phyloP scores from a whole-genome alignment of 257 asterid species.

The Plantago ovata region DNA sequence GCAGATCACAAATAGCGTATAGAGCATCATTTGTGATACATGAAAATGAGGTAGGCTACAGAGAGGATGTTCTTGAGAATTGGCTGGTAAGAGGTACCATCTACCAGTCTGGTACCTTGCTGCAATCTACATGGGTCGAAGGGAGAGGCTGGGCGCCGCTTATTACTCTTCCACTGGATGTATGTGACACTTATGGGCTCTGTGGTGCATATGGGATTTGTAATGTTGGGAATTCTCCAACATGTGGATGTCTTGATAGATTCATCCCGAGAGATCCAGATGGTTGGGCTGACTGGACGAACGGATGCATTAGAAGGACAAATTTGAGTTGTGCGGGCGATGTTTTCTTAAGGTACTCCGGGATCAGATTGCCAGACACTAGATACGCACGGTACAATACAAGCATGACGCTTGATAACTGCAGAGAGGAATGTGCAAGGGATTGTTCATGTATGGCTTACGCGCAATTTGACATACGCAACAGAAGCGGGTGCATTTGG shows the following conservation, averaged over 20 bases:
- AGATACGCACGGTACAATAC: conserved; percentile 7
- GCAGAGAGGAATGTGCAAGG: conserved; percentile 14
- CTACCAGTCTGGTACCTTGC: conserved; percentile 11
- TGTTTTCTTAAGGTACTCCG: conserved; percentile 13
- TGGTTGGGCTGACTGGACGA: conserved; percentile 19
- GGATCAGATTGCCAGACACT: conserved; percentile 19
- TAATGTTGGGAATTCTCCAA: neutral
- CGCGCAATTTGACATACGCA: neutral
- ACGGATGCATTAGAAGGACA: conserved; percentile 19
- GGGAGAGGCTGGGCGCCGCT: conserved; percentile 15
- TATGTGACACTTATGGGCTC: conserved; percentile 17
- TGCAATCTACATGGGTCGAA: conserved; percentile 20
- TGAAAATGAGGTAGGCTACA: neutral
- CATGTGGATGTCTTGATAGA: conserved; percentile 19
- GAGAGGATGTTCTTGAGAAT: neutral
- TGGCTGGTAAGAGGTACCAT: conserved; percentile 17
- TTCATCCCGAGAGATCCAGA: conserved; percentile 22
- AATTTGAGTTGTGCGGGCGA: conserved; percentile 20
- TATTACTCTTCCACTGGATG: conserved; percentile 16
- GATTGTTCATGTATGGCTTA: conserved; percentile 25
- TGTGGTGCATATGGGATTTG: conserved; percentile 26
- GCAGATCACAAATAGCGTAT: neutral
- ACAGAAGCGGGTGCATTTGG: conserved; percentile 26
- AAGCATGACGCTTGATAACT: conserved; percentile 19
- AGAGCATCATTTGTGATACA: conserved; percentile 7